Percentiles rank a stretch among this genome's conserved stretches.
Conservation (phyloP, 2,329 filamentous ascomycete species). For the Hypoxylon sp. region DNA sequence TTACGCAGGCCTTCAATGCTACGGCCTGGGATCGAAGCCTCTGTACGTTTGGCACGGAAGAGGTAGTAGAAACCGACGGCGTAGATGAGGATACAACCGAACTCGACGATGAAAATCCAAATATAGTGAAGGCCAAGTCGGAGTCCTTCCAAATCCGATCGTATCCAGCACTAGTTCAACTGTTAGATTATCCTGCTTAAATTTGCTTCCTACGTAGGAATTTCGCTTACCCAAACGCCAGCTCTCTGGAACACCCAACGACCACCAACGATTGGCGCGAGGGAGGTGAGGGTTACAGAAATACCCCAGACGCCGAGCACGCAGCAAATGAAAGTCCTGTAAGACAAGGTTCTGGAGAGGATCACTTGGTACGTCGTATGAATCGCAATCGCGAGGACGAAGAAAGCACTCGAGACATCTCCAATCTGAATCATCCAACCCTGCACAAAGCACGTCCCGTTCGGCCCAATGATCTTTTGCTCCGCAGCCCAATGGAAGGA, state of each 20-base stretch:
- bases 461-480: conserved; percentile 60
- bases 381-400: conserved; percentile 65
- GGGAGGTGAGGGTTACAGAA: conserved; percentile 58
- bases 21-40: conserved; percentile 35
- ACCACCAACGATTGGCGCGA: conserved; percentile 60
- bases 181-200: conserved; percentile 14
- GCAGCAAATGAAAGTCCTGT: conserved; percentile 55
- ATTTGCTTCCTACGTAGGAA: background rate
- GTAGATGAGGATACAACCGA: conserved; percentile 66
- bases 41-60: conserved; percentile 40
- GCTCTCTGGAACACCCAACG: conserved; percentile 62
- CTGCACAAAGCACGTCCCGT: conserved; percentile 64
- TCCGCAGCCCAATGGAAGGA: conserved; percentile 65
- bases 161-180: conserved; percentile 65
- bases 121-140: conserved; percentile 67
- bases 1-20: conserved; percentile 46
- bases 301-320: conserved; percentile 59
- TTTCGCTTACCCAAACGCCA: conserved; percentile 62
- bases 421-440: conserved; percentile 68
- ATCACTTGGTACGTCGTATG: conserved; percentile 68
- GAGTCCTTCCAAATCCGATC: conserved; percentile 58
- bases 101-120: conserved; percentile 68
- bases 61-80: conserved; percentile 53
- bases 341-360: conserved; percentile 57
- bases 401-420: conserved; percentile 66